phyloP scores from a whole-genome alignment of 2,329 filamentous ascomycete genomes.

The Orbilia ellipsospora region DNA sequence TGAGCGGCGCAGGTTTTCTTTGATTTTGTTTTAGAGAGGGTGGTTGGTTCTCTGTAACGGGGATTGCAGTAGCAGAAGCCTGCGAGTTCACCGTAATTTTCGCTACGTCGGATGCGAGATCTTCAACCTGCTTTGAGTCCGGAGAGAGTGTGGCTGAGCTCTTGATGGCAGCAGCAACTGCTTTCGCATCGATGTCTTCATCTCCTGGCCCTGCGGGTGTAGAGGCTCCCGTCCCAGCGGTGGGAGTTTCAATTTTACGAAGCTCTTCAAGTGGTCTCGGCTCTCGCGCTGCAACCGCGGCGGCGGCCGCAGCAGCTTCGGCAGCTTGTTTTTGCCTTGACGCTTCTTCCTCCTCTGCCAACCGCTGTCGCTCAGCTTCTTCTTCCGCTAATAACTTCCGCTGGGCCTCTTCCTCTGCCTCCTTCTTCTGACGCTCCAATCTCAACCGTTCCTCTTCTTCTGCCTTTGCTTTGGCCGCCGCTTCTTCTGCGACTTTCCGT shows the following conservation, averaged over 20 bases:
- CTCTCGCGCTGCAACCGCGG: not conserved
- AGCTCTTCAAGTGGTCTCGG: slow-evolving; percentile 37
- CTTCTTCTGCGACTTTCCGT: slow-evolving; percentile 58
- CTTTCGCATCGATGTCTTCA: slow-evolving; percentile 34
- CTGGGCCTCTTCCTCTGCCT: slow-evolving; percentile 59
- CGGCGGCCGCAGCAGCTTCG: slow-evolving; percentile 16
- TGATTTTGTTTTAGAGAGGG: slow-evolving; percentile 71
- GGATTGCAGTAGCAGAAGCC: slow-evolving; percentile 62
- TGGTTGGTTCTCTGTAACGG: slow-evolving; percentile 63
- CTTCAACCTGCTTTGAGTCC: slow-evolving; percentile 57
- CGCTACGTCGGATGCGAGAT: slow-evolving; percentile 65
- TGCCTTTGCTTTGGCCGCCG: slow-evolving; percentile 59
- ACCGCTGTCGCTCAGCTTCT: slow-evolving; percentile 55
- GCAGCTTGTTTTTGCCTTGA: slow-evolving; percentile 56
- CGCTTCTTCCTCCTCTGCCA: slow-evolving; percentile 59
- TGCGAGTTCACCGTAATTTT: slow-evolving; percentile 66
- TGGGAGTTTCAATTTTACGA: slow-evolving; percentile 14
- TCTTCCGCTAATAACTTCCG: slow-evolving; percentile 57
- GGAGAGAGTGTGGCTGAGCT: slow-evolving; percentile 38
- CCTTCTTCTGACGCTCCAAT: slow-evolving; percentile 55
- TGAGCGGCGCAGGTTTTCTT: slow-evolving; percentile 85
- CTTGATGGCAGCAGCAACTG: slow-evolving; percentile 60
- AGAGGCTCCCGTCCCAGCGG: slow-evolving; percentile 12
- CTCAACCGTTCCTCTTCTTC: slow-evolving; percentile 55
- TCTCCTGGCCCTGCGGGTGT: slow-evolving; percentile 30